Evolutionary conservation across 805 yeast genomes (phyloP), one percentile per base, ranked within the genome.

Genomic region (Hanseniaspora jakobsenii): DNA sequence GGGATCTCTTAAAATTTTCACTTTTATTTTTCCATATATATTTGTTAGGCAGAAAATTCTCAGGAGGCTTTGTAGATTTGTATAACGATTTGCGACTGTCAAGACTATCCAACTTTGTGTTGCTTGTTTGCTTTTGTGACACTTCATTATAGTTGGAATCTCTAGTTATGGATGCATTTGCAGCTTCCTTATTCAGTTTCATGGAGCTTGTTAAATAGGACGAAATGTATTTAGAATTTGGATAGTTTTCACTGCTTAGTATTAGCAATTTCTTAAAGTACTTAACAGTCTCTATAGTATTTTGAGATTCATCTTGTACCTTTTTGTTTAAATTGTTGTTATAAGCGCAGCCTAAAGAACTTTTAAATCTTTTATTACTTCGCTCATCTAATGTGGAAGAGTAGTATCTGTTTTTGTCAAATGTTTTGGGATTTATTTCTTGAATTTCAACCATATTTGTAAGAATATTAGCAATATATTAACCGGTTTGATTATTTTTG

Each of bases 11-110:
- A 12, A 23, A 35, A 17, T 40, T 46, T n/a, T 30, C 38, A 16
- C 41, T 34, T 17, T 36, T 35, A 7, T 39, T 37, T 14, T 26
- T 18, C 38, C 37, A 32, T 13, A 39, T 30, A 3, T 19, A 24
- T 6, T 19, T 24, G 16, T 39, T 46, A 3, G 22, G 38, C 7
- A 39, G 19, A 1, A 37, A 6, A 8, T 24, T 53, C 23, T 48
- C 49, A 5, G 61, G 58, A 6, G 58, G 60, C 38, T 59, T 61
- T n/a, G 62, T 61, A 8, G 63, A 60, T 32, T 54, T 54, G 48
- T 61, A 61, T 19, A 60, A 49, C 12, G 56, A 45, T 16, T 55
- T 48, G 6, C 60, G 44, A 17, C 50, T 51, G 31, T 55, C 59
- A 4, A 63, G 62, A 18, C 58, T 49, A 14, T 59, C 64, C 43